A percentile compares a stretch with the other conserved stretches of the same genome.
Conservation (phyloP, 2,329 filamentous ascomycete genomes). For the Myriangium duriaei region DNA sequence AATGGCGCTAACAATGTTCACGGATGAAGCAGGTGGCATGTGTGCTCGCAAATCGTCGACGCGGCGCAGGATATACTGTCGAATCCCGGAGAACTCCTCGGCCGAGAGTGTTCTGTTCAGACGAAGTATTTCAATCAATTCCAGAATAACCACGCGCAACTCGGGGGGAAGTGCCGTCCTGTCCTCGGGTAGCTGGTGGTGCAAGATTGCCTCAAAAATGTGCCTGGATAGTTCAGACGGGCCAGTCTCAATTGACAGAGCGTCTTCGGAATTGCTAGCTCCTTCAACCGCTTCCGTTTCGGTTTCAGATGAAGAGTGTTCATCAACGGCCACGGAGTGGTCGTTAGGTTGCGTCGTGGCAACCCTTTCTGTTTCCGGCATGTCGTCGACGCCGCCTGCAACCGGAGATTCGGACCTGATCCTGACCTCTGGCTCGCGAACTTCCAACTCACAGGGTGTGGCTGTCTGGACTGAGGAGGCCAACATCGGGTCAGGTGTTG, state of each 20-base stretch:
- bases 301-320: not conserved
- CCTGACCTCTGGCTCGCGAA: conserved; percentile 6
- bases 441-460: conserved; percentile 8
- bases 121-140: conserved; percentile 2
- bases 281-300: not conserved
- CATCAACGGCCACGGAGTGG: too few species aligned
- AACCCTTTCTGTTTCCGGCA: not conserved
- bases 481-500: not conserved
- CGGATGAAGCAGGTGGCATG: conserved; percentile 1
- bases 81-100: conserved; percentile 1
- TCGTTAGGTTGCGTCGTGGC: too few species aligned
- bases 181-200: conserved; percentile 1
- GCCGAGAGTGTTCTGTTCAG: not conserved
- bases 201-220: conserved; percentile 5
- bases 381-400: conserved; percentile 1
- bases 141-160: conserved; percentile 5
- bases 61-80: conserved; percentile 5
- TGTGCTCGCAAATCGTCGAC: conserved; percentile 4
- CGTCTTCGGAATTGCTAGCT: not conserved
- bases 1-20: conserved; percentile 5
- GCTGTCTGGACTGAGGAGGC: not conserved
- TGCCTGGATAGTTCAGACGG: conserved; percentile 6
- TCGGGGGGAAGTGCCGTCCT: not conserved
- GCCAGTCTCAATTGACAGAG: not conserved
- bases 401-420: conserved; percentile 2